A percentile compares a stretch with the other conserved stretches of the same genome.
These are phyloP conservation scores for Asterionellopsis glacialis DNA, from an alignment of 108 stramenopile genomes.

Conservation along the genomic window DNA sequence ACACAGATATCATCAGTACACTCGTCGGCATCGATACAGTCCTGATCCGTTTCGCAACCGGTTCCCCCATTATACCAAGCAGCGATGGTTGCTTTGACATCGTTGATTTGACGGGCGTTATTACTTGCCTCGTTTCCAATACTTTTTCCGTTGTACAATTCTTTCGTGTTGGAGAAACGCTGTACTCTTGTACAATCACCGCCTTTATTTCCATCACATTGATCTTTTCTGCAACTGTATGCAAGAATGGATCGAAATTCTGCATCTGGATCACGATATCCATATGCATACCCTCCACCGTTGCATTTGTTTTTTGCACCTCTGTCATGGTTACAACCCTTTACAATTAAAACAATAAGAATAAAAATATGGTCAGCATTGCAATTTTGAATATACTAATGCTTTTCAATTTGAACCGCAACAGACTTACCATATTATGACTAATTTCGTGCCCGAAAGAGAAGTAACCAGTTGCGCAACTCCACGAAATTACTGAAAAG, in stretches of 20 bases:
- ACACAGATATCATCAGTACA: too few species aligned
- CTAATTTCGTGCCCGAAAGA: constrained; percentile 18
- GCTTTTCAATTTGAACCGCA: too few species aligned
- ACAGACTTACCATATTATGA: constrained; percentile 11
- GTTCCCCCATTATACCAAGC: background rate
- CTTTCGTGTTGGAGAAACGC: constrained; percentile 7
- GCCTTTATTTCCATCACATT: too few species aligned
- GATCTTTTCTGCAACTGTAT: background rate
- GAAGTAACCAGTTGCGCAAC: constrained; percentile 18
- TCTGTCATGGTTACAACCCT: constrained; percentile 20
- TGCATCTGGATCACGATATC: constrained; percentile 11
- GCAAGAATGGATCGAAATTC: constrained; percentile 14
- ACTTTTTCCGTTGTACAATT: constrained; percentile 2
- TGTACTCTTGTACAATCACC: constrained; percentile 1
- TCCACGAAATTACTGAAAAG: constrained; percentile 4
- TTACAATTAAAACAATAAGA: background rate
- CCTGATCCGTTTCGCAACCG: too few species aligned
- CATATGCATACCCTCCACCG: constrained; percentile 1
- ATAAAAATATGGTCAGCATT: too few species aligned
- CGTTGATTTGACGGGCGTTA: background rate
- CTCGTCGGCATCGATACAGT: too few species aligned
- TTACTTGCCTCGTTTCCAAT: background rate
- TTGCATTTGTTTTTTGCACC: background rate
- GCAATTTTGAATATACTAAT: too few species aligned
- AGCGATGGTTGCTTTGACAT: background rate